Conservation (phyloP, 129 eudicot genomes). For the Saussurea involucrata region DNA sequence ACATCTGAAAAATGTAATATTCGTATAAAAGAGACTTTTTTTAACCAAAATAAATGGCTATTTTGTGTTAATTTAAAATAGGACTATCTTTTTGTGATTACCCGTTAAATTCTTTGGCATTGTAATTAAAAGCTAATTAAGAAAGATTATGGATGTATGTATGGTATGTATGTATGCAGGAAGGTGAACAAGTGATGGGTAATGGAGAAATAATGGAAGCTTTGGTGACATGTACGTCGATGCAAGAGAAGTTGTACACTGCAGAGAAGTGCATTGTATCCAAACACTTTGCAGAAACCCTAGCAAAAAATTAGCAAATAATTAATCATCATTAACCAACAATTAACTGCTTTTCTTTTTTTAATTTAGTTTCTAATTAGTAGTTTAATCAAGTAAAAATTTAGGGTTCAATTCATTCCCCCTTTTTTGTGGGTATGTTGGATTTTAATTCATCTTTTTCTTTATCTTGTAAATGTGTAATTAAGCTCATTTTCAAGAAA, state of each 20-base stretch:
- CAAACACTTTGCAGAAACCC: conserved; percentile 14
- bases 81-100: neutral
- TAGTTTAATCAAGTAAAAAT: conserved; percentile 11
- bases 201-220: conserved; percentile 22
- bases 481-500: conserved; percentile 13
- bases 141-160: neutral
- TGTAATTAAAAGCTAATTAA: neutral
- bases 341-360: neutral
- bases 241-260: conserved; percentile 31
- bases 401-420: conserved; percentile 10
- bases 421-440: conserved; percentile 23
- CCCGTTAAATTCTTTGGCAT: neutral
- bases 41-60: neutral
- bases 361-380: conserved; percentile 1
- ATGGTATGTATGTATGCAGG: conserved; percentile 18
- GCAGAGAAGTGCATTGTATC: conserved; percentile 28
- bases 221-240: conserved; percentile 23
- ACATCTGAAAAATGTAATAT: no score
- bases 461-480: conserved; percentile 21
- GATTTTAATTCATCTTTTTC: conserved; percentile 9
- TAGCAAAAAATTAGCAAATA: neutral
- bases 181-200: conserved; percentile 22
- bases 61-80: neutral
- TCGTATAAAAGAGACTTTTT: neutral
- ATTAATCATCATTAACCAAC: neutral